Base-by-base conservation (phyloP, 208 protist species). In the Plasmodiophora brassicae region DNA sequence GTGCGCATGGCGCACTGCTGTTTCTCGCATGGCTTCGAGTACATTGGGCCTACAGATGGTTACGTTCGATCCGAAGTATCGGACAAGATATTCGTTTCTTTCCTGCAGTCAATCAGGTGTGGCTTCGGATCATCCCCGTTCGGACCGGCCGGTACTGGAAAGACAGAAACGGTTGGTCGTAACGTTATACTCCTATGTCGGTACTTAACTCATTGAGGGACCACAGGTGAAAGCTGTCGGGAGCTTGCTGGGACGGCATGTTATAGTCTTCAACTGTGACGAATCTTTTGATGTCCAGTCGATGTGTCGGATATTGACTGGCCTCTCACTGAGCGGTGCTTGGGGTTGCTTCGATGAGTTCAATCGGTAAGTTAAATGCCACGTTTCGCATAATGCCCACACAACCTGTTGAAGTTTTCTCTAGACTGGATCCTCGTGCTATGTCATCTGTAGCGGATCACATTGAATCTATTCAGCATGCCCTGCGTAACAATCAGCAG, bases 341-440 rank as follows among this genome's bases (percentile, higher is more conserved):
- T 99, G 98, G 98, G 98, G 98, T 88, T 99, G 98, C 93, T 99
- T 99, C 91, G 98, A 99, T 93, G 98, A 99, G 94, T 99, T 99
- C 93, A 99, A 99, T 91, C 95, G 98, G 54, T 94, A 99, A 0
- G 1, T 32, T 44, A 44, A 14, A 8, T 46, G 5, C 65, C 41
- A 36, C 5, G 65, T 78, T 5, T 78, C n/a, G 32, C n/a, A 8
- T 36, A n/a, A 5, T 5, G 32, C 65, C 32, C 5, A 14, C 14
- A 57, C 25, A 78, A 32, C n/a, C n/a, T n/a, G n/a, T n/a, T n/a
- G n/a, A 5, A 78, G n/a, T 14, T 78, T 38, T 78, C 32, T n/a
- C 14, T 32, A 44, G n/a, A 78, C 65, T 71, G 98, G 99, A 93
- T 94, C 96, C 86, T 99, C 99, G 86, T 93, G n/a, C n/a, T n/a